Base-by-base conservation (phyloP, 306 rosid species). In the Citrullus colocynthis region DNA sequence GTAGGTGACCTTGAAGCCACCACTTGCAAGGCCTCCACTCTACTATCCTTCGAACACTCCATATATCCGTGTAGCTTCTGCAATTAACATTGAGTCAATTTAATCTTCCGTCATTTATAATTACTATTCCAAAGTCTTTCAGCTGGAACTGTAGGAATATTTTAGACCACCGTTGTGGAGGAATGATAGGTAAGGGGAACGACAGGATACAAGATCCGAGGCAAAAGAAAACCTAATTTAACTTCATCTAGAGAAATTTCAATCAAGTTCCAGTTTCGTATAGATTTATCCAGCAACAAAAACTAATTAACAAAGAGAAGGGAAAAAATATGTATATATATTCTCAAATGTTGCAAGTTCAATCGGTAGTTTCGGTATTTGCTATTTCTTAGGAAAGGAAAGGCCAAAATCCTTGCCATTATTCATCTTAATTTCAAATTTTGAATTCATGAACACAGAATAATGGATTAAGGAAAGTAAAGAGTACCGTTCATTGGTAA, bases 1-100 rank as follows among this genome's bases (percentile, higher is more conserved):
- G 72, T 82, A 78, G 84, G 76, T 82, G 87, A 21, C 86, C 90
- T 85, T 87, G 89, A 13, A 85, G 85, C 99, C 97, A 95, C 99
- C 97, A 95, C 59, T 85, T 81, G 93, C 99, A 95, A 83, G 96
- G 93, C 44, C 89, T 89, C 99, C 99, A 95, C 65, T 90, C 96
- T 60, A 85, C 82, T 64, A 81, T 79, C 85, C 97, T 91, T 81
- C 82, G 80, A 28, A 95, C 88, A 85, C 90, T 87, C 99, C 99
- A 90, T 85, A 92, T 86, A 56, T 83, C 93, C 69, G 55, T 74
- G 75, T 81, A 80, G 48, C 81, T 84, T 74, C 99, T 95, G 84
- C 87, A 74, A 56, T 28, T 49, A 24, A 80, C 63, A 42, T 42
- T 42, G 55, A 14, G 30, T 10, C 74, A 67, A 67, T 41, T 42